phyloP scores from a whole-genome alignment of 1,284 basidiomycete genomes.

The Sporisorium reilianum region DNA sequence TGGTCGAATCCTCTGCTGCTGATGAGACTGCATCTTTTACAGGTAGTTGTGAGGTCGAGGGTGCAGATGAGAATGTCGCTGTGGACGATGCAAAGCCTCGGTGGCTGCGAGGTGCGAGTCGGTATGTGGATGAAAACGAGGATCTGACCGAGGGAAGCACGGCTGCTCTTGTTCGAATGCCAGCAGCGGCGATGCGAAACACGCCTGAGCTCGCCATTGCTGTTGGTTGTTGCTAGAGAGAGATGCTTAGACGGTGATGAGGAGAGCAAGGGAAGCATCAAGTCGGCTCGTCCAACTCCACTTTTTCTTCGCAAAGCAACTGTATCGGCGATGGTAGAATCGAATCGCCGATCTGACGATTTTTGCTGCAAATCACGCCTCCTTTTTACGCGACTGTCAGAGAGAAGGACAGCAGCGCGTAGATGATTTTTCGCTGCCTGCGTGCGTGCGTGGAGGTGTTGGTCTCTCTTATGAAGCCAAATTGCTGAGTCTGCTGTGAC shows the following conservation, averaged over 20 bases:
- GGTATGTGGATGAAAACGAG: background rate
- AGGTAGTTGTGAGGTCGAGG: constrained; percentile 9
- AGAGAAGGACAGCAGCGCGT: constrained; percentile 15
- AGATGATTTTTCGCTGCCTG: background rate
- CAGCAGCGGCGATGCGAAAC: constrained; percentile 19
- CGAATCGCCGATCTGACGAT: constrained; percentile 19
- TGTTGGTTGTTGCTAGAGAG: too few relatives aligned
- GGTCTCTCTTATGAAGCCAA: constrained; percentile 12
- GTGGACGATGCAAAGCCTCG: constrained; percentile 32
- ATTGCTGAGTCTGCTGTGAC: constrained; percentile 16
- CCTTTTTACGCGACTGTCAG: constrained; percentile 45
- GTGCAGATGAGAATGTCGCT: background rate
- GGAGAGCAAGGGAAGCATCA: background rate
- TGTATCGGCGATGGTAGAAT: constrained; percentile 12
- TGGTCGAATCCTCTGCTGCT: background rate
- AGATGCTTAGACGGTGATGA: background rate
- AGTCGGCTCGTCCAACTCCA: constrained; percentile 26
- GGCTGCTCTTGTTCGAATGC: constrained; percentile 22
- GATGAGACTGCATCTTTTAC: background rate
- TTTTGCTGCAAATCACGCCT: background rate
- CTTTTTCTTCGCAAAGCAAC: constrained; percentile 15
- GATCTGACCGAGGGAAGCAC: constrained; percentile 6
- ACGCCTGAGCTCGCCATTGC: constrained; percentile 22
- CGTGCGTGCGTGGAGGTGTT: constrained; percentile 35
- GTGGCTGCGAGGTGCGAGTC: background rate